Conservation (phyloP, 257 asterid genomes). For the Scutellaria barbata region DNA sequence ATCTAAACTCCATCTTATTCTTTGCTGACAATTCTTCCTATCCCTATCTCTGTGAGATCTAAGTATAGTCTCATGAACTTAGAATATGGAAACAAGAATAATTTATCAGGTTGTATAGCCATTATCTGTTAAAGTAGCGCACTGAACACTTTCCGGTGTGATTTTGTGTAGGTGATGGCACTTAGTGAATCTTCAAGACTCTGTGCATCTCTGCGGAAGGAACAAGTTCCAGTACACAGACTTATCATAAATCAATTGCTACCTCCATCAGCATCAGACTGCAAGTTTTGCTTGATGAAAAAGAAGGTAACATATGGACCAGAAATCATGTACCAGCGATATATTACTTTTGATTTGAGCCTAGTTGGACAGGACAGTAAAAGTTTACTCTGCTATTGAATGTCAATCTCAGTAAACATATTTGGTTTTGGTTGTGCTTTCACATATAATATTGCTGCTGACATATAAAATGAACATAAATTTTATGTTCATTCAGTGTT, state of each 20-base stretch:
- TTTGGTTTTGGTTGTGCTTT: not conserved
- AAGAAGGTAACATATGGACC: slow-evolving; percentile 55
- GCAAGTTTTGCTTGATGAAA: slow-evolving; percentile 81
- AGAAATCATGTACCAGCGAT: not conserved
- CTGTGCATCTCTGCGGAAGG: slow-evolving; percentile 70
- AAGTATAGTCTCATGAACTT: not conserved
- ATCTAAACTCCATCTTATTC: not conserved
- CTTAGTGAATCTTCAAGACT: slow-evolving; percentile 70
- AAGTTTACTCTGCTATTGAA: not conserved
- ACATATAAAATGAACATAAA: not conserved
- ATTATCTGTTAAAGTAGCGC: not conserved
- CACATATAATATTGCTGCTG: not conserved
- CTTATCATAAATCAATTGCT: slow-evolving; percentile 70
- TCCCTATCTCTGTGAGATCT: not conserved
- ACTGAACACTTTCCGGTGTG: slow-evolving; percentile 24
- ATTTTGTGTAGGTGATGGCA: slow-evolving; percentile 69
- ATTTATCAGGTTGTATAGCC: not conserved
- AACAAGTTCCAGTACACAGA: slow-evolving; percentile 68
- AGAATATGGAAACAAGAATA: too few species aligned
- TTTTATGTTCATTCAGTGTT: not conserved
- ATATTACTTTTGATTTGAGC: not conserved
- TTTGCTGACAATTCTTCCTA: not conserved
- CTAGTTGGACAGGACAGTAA: not conserved
- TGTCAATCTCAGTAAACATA: not conserved
- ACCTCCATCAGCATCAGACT: slow-evolving; percentile 63